Evolutionary conservation across 1,284 basidiomycete genomes (phyloP).

Genomic region (Trichosporon ovoides): DNA sequence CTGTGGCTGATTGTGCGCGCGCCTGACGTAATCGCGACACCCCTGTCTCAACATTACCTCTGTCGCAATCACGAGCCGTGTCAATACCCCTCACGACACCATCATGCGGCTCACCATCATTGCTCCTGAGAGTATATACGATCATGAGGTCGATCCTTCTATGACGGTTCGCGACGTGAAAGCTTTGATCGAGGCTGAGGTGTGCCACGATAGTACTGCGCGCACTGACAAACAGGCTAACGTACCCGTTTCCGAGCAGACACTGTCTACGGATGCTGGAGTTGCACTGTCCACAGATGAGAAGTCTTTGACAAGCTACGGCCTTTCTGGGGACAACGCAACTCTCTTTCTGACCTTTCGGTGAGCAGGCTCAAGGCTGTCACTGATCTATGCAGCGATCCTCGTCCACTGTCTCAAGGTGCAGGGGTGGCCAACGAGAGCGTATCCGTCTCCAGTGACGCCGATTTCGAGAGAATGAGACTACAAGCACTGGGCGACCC

Average conservation of each 20-base stretch:
- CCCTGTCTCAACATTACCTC: neutral
- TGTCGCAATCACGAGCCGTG: neutral
- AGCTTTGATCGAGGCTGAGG: slow-evolving; percentile 85
- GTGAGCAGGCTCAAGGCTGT: slow-evolving; percentile 22
- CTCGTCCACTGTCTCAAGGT: slow-evolving; percentile 16
- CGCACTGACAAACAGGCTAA: slow-evolving; percentile 25
- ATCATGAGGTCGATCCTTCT: slow-evolving; percentile 74
- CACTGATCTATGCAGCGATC: neutral
- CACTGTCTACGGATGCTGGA: slow-evolving; percentile 38
- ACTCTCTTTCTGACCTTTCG: slow-evolving; percentile 42
- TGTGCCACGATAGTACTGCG: slow-evolving; percentile 45
- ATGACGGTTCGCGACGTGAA: slow-evolving; percentile 85
- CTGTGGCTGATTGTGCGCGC: neutral
- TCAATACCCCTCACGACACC: slow-evolving; percentile 17
- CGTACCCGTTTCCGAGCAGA: slow-evolving; percentile 22
- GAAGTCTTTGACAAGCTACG: slow-evolving; percentile 37
- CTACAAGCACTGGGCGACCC: slow-evolving; percentile 81
- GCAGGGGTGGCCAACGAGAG: slow-evolving; percentile 41
- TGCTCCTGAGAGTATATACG: slow-evolving; percentile 68
- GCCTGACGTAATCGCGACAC: slow-evolving; percentile 3
- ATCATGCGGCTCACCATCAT: slow-evolving; percentile 73
- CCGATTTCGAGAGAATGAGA: slow-evolving; percentile 84
- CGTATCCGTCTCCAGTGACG: slow-evolving; percentile 50
- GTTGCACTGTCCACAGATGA: slow-evolving; percentile 28
- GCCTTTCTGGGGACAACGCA: slow-evolving; percentile 29